Conservation (phyloP, 495 filamentous ascomycete genomes). For the Xylaria flabelliformis region DNA sequence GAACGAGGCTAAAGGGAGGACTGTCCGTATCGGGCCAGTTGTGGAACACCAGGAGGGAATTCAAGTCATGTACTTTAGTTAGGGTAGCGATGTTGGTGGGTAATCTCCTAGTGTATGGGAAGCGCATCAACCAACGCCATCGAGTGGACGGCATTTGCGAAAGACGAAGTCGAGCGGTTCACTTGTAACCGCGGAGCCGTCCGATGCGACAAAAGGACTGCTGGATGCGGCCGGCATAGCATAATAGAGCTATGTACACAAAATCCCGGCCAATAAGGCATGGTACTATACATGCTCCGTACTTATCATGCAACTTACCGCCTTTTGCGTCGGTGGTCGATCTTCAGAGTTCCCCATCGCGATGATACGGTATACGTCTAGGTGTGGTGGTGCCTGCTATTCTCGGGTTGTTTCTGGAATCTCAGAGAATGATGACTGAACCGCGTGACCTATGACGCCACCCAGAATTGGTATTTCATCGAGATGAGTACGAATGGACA, state of each 20-base stretch:
- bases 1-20: background rate
- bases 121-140: background rate
- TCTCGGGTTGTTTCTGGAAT: constrained; percentile 1
- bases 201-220: constrained; percentile 11
- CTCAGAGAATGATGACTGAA: background rate
- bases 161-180: constrained; percentile 2
- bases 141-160: constrained; percentile 7
- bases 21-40: constrained; percentile 9
- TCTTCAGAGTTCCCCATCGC: constrained; percentile 9
- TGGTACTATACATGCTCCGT: background rate
- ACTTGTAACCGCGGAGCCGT: constrained; percentile 22
- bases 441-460: constrained; percentile 27
- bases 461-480: background rate
- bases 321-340: constrained; percentile 21
- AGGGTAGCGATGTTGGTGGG: constrained; percentile 11
- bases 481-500: background rate
- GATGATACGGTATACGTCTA: background rate
- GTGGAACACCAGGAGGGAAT: background rate
- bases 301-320: constrained; percentile 23
- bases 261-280: constrained; percentile 14
- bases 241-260: background rate
- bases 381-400: constrained; percentile 2
- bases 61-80: background rate
- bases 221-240: background rate
- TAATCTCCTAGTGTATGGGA: constrained; percentile 10